These are phyloP conservation scores for Musa itinerans DNA, from an alignment of 176 grass and related monocot genomes.

Conservation along the genomic window DNA sequence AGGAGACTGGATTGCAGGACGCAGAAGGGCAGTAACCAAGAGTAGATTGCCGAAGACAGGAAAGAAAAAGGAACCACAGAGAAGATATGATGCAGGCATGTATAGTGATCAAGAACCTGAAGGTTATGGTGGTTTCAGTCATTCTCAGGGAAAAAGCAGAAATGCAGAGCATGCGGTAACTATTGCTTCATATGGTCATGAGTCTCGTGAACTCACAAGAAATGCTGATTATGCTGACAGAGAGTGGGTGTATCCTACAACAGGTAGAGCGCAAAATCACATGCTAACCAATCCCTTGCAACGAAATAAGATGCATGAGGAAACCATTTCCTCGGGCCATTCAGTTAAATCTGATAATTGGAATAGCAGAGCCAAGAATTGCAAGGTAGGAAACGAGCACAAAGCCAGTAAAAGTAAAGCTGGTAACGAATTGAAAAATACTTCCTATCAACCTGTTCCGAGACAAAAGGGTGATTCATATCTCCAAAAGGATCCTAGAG, in stretches of 20 bases:
- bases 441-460: constrained; percentile 39
- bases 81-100: constrained; percentile 31
- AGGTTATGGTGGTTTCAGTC: constrained; percentile 24
- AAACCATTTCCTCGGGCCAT: constrained; percentile 6
- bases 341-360: constrained; percentile 34
- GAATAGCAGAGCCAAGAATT: constrained; percentile 22
- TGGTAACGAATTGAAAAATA: constrained; percentile 35
- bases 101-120: constrained; percentile 32
- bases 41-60: constrained; percentile 33
- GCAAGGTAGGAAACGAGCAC: constrained; percentile 28
- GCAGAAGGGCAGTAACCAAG: constrained; percentile 10
- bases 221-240: constrained; percentile 43
- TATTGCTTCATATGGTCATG: constrained; percentile 49
- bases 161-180: constrained; percentile 48
- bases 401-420: constrained; percentile 30
- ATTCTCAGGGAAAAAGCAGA: constrained; percentile 42
- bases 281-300: constrained; percentile 10
- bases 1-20: constrained; percentile 17
- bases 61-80: constrained; percentile 45
- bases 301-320: constrained; percentile 15
- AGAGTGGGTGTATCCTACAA: constrained; percentile 39
- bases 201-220: constrained; percentile 36
- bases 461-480: constrained; percentile 33
- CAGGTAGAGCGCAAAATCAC: background rate
- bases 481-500: constrained; percentile 32